Evolutionary conservation across 306 rosid genomes (phyloP), one percentile per base, ranked within the genome.

Genomic region (Luffa acutangula): DNA sequence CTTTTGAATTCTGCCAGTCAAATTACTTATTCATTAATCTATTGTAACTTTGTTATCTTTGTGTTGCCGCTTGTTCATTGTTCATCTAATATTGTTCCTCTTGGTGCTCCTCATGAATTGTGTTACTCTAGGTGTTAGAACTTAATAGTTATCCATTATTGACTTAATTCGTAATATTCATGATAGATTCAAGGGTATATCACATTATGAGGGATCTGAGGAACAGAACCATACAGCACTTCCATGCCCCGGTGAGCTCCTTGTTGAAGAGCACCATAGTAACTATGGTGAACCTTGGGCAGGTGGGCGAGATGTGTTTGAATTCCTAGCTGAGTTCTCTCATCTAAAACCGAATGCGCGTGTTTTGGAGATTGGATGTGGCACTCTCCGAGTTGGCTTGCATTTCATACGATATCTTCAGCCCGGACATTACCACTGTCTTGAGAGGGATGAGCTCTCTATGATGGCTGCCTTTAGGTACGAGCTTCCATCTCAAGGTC

Each of bases 231-330:
- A 88, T 86, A 93, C 97, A 3, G 87, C 92, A 48, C 85, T 90
- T 37, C 97, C 96, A 1, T 94, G 98, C 86, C 98, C 98, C 2
- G 96, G 96, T 4, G 97, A 84, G 81, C 97, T 92, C 80, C 92
- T 92, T 8, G 97, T 93, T 14, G 98, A 94, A 83, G 89, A 94
- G 89, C 97, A 92, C 81, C 98, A 92, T 79, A 94, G 97, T 87
- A 94, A 94, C 87, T 92, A 94, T 13, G 98, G 97, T 2, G 98
- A 94, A 79, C 97, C 98, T 20, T 94, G 97, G 98, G 98, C 98
- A 9, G 97, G 98, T 5, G 98, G 97, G 80, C 85, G 98, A 67
- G 98, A 92, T 42, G 96, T 91, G 54, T 90, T 88, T 80, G 98
- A 91, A 85, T 93, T 91, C 83, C 92, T 93, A 53, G 97, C 93